phyloP scores from a whole-genome alignment of 2,329 filamentous ascomycete genomes.

The Coniochaeta sp. region DNA sequence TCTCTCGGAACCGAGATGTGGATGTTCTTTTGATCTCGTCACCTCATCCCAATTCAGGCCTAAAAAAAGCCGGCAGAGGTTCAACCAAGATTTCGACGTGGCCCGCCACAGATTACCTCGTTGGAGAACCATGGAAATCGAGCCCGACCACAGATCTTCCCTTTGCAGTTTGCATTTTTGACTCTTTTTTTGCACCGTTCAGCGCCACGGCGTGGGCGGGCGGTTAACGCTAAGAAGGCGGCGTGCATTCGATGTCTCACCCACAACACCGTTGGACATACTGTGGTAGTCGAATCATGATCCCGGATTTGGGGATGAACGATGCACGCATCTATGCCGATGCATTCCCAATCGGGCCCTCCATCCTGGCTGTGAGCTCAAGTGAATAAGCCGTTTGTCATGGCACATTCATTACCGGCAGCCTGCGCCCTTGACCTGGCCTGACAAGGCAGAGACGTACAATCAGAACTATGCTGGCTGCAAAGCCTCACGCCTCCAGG shows the following conservation, averaged over 20 bases:
- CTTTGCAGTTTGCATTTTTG: background rate
- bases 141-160: background rate
- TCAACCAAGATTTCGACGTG: background rate
- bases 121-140: background rate
- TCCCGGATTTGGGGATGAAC: background rate
- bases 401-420: background rate
- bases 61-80: background rate
- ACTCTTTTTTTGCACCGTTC: no score
- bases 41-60: background rate
- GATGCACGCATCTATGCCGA: background rate
- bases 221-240: background rate
- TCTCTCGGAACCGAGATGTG: background rate
- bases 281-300: background rate
- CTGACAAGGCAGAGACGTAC: no score
- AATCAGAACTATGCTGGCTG: no score
- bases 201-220: background rate
- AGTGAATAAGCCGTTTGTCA: slow-evolving; percentile 1
- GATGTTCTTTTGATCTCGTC: background rate
- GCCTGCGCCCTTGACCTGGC: no score
- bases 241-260: background rate
- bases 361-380: background rate
- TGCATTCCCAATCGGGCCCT: background rate
- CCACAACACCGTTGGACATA: background rate
- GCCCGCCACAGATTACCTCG: background rate
- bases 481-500: background rate